Evolutionary conservation across 108 stramenopile genomes (phyloP), one percentile per base, ranked within the genome.

Genomic region (Conticribra guillardii): DNA sequence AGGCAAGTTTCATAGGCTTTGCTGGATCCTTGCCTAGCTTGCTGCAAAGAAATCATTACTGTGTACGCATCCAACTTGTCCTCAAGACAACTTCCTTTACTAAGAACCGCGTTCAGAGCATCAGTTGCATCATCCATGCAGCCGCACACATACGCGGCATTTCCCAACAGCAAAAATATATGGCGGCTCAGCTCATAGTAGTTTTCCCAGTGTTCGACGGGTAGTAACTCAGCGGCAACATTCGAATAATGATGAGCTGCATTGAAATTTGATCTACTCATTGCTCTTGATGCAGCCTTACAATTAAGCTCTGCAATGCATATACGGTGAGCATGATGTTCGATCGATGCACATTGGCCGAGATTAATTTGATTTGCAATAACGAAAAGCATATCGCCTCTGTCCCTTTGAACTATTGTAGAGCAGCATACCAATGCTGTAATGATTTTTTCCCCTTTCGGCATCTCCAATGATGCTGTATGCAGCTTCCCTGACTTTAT

Each of bases 401-500:
- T 56, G 17, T 26, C 27, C 44, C n/a, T 55, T 22, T 16, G 54
- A 23, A n/a, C 2, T 56, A 1, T 27, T 56, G 34, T 67, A 57
- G 4, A 67, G 29, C 15, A 24, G 2, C 54, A 67, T 67, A 4
- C 67, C 67, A 0, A 67, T 3, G 18, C 45, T 30, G 41, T 54
- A 57, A 41, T 67, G 67, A 41, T 44, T 56, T 44, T 60, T 30
- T 47, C 37, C 27, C 49, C 34, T 68, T 1, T 70, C 64, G 24
- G 54, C 49, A 1, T 72, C 50, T 8, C 58, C 18, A 3, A 85
- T 72, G 60, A 85, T 34, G 11, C 58, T 60, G 52, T 85, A 85
- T 5, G 85, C 82, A 24, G 85, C 82, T 59, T 85, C 82, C 69
- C 82, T 61, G 2, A 85, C 56, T 37, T 67, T 74, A 57, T 85